A percentile compares a stretch with the other conserved stretches of the same genome.
phyloP scores from a whole-genome alignment of 1,284 basidiomycete genomes.

The Polyporus tsugae region DNA sequence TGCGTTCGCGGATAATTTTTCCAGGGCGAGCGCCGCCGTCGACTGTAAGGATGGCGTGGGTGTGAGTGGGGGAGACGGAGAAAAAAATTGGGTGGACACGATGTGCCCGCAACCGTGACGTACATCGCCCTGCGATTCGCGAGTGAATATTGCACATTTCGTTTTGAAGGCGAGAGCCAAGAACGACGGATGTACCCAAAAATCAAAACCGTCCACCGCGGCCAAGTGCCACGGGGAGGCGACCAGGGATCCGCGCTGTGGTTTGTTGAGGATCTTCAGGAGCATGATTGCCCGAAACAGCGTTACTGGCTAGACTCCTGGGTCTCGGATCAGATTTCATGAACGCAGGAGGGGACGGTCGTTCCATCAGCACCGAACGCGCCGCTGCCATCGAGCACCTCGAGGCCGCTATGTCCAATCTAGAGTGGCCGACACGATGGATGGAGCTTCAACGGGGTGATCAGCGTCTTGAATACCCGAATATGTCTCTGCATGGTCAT shows the following conservation, averaged over 20 bases:
- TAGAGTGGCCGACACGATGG: too few species aligned
- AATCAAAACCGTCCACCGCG: not conserved
- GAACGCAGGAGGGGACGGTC: not conserved
- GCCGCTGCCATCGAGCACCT: not conserved
- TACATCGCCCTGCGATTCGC: not conserved
- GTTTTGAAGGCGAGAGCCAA: not conserved
- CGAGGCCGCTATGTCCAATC: too few species aligned
- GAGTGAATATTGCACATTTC: not conserved
- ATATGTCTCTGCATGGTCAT: constrained; percentile 44
- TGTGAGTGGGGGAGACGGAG: not conserved
- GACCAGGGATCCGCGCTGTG: not conserved
- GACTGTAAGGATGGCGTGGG: not conserved
- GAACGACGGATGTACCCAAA: not conserved
- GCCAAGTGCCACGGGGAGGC: not conserved
- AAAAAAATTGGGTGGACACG: not conserved
- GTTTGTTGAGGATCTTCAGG: not conserved
- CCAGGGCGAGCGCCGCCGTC: not conserved
- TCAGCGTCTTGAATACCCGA: constrained; percentile 36
- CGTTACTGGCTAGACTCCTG: not conserved
- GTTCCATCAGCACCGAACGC: not conserved
- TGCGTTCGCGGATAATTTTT: not conserved
- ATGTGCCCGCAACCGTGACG: not conserved
- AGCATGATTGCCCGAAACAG: not conserved
- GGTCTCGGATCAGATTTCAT: not conserved
- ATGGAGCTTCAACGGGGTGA: not conserved